Percentiles rank a stretch among this genome's conserved stretches.
Evolutionary conservation across 768 basidiomycete genomes (phyloP).

Genomic region (Macrolepiota fuliginosa): DNA sequence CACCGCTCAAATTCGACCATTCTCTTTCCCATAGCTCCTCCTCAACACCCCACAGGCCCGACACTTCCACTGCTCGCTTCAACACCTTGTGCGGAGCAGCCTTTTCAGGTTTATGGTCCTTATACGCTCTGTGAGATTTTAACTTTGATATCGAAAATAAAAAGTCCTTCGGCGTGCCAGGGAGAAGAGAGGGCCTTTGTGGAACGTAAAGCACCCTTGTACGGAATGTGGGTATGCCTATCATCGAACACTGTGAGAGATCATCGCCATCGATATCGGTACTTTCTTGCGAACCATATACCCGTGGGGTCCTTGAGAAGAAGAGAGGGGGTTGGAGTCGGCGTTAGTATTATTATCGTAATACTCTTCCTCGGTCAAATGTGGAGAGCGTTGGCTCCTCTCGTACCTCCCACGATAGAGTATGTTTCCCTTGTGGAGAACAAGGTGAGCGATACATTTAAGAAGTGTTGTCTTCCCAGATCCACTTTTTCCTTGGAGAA

Average conservation of each 20-base stretch:
- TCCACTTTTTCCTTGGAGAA: slow-evolving; percentile 80
- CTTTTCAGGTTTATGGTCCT: slow-evolving; percentile 15
- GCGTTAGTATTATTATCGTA: neutral
- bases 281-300: slow-evolving; percentile 35
- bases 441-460: slow-evolving; percentile 82
- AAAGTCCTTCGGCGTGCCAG: slow-evolving; percentile 77
- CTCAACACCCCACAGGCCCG: slow-evolving; percentile 65
- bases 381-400: neutral
- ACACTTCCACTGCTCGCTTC: slow-evolving; percentile 48
- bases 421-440: slow-evolving; percentile 65
- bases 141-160: slow-evolving; percentile 33
- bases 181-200: slow-evolving; percentile 83
- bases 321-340: neutral
- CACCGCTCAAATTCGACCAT: slow-evolving; percentile 82
- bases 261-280: slow-evolving; percentile 3
- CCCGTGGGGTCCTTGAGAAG: slow-evolving; percentile 43
- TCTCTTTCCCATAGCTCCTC: slow-evolving; percentile 71
- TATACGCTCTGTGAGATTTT: slow-evolving; percentile 2
- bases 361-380: neutral
- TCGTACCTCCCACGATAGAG: slow-evolving; percentile 63
- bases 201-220: slow-evolving; percentile 84
- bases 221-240: slow-evolving; percentile 73
- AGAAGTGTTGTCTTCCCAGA: slow-evolving; percentile 79
- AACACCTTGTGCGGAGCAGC: slow-evolving; percentile 18
- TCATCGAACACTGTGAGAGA: slow-evolving; percentile 8